phyloP scores from a whole-genome alignment of 768 basidiomycete species.

The Lentinus tigrinus region DNA sequence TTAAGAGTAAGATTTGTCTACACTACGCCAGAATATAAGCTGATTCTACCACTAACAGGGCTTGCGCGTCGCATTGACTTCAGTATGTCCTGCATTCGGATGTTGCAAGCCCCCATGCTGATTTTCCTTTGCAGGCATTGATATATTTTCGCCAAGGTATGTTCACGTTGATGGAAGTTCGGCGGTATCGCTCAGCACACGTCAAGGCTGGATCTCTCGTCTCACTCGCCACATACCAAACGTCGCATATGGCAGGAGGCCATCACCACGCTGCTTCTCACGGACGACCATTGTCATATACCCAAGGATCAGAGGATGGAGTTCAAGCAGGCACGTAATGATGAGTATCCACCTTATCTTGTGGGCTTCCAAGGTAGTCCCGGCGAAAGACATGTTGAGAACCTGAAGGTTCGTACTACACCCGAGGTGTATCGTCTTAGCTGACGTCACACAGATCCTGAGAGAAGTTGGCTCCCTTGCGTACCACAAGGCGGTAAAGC shows the following conservation, averaged over 20 bases:
- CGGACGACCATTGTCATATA: slow-evolving; percentile 56
- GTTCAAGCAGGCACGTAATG: slow-evolving; percentile 57
- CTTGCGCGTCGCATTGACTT: slow-evolving; percentile 69
- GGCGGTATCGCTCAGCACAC: not conserved
- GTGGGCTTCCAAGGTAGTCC: slow-evolving; percentile 61
- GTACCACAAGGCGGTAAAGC: slow-evolving; percentile 53
- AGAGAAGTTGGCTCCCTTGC: slow-evolving; percentile 61
- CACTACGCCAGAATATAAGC: not conserved
- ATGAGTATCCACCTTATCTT: slow-evolving; percentile 68
- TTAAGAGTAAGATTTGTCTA: slow-evolving; percentile 53
- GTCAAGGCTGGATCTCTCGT: slow-evolving; percentile 55
- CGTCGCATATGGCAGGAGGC: slow-evolving; percentile 83
- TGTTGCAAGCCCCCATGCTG: not conserved
- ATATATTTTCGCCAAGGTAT: slow-evolving; percentile 77
- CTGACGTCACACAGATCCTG: slow-evolving; percentile 50
- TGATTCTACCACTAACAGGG: slow-evolving; percentile 33
- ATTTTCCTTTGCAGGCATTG: slow-evolving; percentile 53
- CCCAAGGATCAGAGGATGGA: slow-evolving; percentile 54
- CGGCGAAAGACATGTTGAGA: slow-evolving; percentile 73
- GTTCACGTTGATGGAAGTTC: slow-evolving; percentile 7
- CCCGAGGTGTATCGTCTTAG: not conserved
- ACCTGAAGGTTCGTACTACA: slow-evolving; percentile 57
- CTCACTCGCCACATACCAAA: slow-evolving; percentile 56
- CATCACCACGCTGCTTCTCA: slow-evolving; percentile 63
- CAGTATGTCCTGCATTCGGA: slow-evolving; percentile 39